Conservation (phyloP, 768 basidiomycete genomes). For the Termitomyces sp. region DNA sequence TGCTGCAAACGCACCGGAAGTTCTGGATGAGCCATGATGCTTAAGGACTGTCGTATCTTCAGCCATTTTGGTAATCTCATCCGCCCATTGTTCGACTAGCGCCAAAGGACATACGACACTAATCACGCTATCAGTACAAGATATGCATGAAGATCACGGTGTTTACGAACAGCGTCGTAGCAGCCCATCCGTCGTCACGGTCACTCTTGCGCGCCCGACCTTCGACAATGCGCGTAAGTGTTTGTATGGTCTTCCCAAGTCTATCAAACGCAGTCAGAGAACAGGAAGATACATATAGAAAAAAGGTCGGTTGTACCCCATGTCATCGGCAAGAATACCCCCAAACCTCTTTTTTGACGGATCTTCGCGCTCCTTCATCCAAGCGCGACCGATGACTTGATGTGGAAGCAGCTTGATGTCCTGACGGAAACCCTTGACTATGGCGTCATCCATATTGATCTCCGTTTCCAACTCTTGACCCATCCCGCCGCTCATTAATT, state of each 20-base stretch:
- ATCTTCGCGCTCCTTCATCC: constrained; percentile 86
- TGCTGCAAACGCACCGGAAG: constrained; percentile 48
- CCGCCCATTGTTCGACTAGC: constrained; percentile 88
- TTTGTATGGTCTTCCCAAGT: constrained; percentile 90
- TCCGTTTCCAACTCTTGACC: constrained; percentile 55
- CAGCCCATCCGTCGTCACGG: constrained; percentile 67
- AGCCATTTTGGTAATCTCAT: constrained; percentile 76
- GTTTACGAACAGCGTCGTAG: constrained; percentile 60
- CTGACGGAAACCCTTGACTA: constrained; percentile 75
- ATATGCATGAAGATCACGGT: neutral
- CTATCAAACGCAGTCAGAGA: constrained; percentile 30
- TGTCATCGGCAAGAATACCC: constrained; percentile 90
- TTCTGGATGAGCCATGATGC: constrained; percentile 79
- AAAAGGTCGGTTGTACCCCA: constrained; percentile 54
- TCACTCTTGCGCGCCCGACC: constrained; percentile 71
- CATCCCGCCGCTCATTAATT: constrained; percentile 67
- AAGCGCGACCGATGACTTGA: constrained; percentile 79
- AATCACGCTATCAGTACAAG: constrained; percentile 6
- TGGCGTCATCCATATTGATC: constrained; percentile 62
- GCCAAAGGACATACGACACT: constrained; percentile 89
- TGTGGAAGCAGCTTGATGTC: constrained; percentile 76
- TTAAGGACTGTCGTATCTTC: constrained; percentile 65
- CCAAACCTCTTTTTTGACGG: constrained; percentile 66
- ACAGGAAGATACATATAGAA: neutral
- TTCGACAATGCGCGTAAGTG: constrained; percentile 82